These are phyloP conservation scores for Fusarium camptoceras DNA, from an alignment of 2,329 filamentous ascomycete genomes.

Conservation along the genomic window DNA sequence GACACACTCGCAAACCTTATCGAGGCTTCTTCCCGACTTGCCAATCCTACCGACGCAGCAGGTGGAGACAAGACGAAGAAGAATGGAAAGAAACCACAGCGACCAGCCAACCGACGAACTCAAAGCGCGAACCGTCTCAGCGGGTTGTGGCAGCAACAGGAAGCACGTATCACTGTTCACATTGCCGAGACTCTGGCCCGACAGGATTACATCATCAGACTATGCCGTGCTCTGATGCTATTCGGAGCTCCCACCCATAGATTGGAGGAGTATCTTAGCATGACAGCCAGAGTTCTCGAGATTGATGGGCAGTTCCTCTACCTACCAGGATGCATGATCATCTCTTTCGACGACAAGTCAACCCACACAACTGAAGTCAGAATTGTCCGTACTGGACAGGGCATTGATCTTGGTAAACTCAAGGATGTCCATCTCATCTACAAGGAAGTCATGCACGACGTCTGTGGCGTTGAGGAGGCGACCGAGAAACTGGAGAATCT, in stretches of 20 bases:
- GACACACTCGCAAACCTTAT: constrained; percentile 61
- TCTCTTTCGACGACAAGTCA: constrained; percentile 81
- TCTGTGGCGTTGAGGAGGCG: constrained; percentile 68
- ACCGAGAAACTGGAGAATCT: constrained; percentile 65
- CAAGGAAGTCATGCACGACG: constrained; percentile 73
- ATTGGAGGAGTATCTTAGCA: constrained; percentile 88
- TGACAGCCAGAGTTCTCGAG: constrained; percentile 84
- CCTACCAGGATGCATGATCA: constrained; percentile 90
- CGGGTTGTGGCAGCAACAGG: constrained; percentile 57
- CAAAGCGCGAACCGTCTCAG: constrained; percentile 54
- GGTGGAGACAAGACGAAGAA: constrained; percentile 21
- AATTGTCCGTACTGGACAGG: constrained; percentile 69
- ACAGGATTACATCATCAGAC: constrained; percentile 83
- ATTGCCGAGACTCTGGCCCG: constrained; percentile 77
- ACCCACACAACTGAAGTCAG: constrained; percentile 76
- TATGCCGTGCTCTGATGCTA: constrained; percentile 86
- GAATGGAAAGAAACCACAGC: constrained; percentile 48
- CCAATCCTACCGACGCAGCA: constrained; percentile 48
- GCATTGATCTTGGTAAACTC: constrained; percentile 71
- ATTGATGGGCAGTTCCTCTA: constrained; percentile 92
- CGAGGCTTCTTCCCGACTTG: constrained; percentile 59
- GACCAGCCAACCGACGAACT: constrained; percentile 52
- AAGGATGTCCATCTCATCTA: constrained; percentile 71
- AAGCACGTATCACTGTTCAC: constrained; percentile 60
- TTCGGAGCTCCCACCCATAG: constrained; percentile 92